Base-by-base conservation (phyloP, 495 filamentous ascomycete genomes). In the Neurospora terricola region DNA sequence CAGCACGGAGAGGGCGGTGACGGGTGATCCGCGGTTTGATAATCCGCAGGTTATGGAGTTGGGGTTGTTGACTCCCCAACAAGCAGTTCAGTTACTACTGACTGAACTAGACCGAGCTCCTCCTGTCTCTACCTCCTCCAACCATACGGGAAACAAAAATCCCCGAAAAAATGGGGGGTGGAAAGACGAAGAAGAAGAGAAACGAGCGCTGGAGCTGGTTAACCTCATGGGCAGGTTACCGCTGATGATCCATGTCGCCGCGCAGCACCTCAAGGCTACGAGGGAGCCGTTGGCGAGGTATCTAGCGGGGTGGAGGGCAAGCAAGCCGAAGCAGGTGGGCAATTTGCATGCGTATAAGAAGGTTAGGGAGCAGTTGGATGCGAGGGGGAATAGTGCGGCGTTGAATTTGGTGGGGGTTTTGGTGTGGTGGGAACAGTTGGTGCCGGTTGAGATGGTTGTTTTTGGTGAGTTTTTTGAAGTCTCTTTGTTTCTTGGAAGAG, bases 191-290 rank as follows among this genome's bases (percentile, higher is more conserved):
- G 86, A 88, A 30, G 91, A 94, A 73, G 77, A 84, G 38, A 82
- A 79, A 48, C 87, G 89, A 70, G 90, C 90, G 0, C 86, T 83
- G 8, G 89, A 93, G 71, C 76, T 95, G 34, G 91, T 94, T 2
- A 83, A 88, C 54, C 80, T 91, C 68, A 90, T 94, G 81, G 91
- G 91, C 36, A 87, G 88, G 73, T 82, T 95, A 12, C 93, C 93
- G 16, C 80, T 94, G 21, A 92, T 92, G 69, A 94, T 96, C 45
- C 91, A 94, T 76, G 90, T 91, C 5, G 91, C 92, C 5, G 91
- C 91, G 10, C 90, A 91, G 72, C 89, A 92, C 34, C 85, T 96
- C 8, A 92, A 89, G 66, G 88, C 89, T 3, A 93, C 90, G 0
- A 83, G 87, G 27, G 91, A 93, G 74, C 90, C 92, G 1, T 85